These are phyloP conservation scores for Pseudohyphozyma bogoriensis DNA, from an alignment of 768 basidiomycete genomes.

Conservation along the genomic window DNA sequence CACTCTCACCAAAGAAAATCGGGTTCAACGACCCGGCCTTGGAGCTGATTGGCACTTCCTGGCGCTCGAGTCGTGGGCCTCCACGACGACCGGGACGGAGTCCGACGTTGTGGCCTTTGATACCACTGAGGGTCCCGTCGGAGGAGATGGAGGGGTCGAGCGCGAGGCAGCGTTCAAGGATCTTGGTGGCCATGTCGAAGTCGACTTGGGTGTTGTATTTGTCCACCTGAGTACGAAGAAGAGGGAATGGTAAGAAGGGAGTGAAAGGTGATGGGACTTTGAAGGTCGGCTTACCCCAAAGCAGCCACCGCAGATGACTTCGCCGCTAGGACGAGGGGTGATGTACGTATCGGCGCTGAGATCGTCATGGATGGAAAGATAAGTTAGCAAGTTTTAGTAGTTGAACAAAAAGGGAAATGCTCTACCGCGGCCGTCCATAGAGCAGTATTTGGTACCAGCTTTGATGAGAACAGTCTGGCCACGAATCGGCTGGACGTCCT, in stretches of 20 bases:
- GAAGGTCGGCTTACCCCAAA: too few relatives aligned
- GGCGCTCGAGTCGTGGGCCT: slow-evolving; percentile 52
- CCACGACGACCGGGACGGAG: slow-evolving; percentile 50
- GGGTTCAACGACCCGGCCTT: neutral
- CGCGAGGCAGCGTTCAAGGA: slow-evolving; percentile 45
- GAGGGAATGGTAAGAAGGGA: neutral
- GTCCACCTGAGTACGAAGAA: slow-evolving; percentile 29
- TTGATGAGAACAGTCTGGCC: slow-evolving; percentile 70
- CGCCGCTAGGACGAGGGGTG: slow-evolving; percentile 51
- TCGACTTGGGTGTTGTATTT: slow-evolving; percentile 49
- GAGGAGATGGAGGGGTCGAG: slow-evolving; percentile 38
- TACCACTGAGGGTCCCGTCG: slow-evolving; percentile 30
- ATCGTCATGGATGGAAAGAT: too few relatives aligned
- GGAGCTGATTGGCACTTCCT: slow-evolving; percentile 34
- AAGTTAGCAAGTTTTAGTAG: slow-evolving; percentile 9
- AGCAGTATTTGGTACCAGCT: slow-evolving; percentile 10
- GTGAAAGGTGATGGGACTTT: neutral
- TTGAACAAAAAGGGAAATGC: neutral
- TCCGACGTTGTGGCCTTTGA: slow-evolving; percentile 57
- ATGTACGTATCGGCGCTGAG: slow-evolving; percentile 45
- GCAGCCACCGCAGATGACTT: slow-evolving; percentile 52
- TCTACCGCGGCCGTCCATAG: slow-evolving; percentile 16
- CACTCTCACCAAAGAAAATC: neutral
- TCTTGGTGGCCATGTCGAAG: slow-evolving; percentile 42
- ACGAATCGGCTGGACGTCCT: slow-evolving; percentile 59